Conservation (phyloP, 2,329 filamentous ascomycete species). For the Thelonectria blattea region DNA sequence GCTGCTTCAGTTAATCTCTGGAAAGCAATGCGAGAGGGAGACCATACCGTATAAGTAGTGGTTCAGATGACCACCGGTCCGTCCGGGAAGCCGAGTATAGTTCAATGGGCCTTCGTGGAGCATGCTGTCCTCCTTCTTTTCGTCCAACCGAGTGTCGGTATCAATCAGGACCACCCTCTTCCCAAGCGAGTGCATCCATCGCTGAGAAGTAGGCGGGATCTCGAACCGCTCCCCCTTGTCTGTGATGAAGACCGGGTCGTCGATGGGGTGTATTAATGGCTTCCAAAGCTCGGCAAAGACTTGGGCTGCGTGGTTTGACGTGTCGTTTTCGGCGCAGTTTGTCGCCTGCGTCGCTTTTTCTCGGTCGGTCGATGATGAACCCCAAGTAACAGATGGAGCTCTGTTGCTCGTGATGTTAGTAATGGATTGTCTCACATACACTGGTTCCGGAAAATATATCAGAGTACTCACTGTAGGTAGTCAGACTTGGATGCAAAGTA, state of each 20-base stretch:
- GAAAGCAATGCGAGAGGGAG: background rate
- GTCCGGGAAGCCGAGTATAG: conserved; percentile 41
- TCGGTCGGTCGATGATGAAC: no score
- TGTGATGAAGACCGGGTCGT: background rate
- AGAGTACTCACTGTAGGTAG: no score
- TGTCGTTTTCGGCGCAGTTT: background rate
- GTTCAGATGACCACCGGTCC: conserved; percentile 50
- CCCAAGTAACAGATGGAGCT: no score
- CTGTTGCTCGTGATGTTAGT: no score
- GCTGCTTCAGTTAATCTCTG: conserved; percentile 40
- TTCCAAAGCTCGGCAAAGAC: background rate
- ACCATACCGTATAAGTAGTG: conserved; percentile 51
- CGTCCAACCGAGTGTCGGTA: conserved; percentile 49
- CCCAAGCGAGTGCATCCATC: conserved; percentile 44
- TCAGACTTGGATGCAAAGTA: no score
- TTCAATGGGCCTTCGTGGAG: conserved; percentile 38
- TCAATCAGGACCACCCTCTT: conserved; percentile 53
- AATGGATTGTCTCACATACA: no score
- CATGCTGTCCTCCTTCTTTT: conserved; percentile 24
- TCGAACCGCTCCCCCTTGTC: conserved; percentile 1
- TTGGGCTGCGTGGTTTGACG: background rate
- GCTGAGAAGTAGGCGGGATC: conserved; percentile 7
- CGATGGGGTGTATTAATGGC: background rate
- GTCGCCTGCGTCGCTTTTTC: background rate
- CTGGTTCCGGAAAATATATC: no score